phyloP scores from a whole-genome alignment of 164 flowering plant species.

The Chimonanthus praecox region DNA sequence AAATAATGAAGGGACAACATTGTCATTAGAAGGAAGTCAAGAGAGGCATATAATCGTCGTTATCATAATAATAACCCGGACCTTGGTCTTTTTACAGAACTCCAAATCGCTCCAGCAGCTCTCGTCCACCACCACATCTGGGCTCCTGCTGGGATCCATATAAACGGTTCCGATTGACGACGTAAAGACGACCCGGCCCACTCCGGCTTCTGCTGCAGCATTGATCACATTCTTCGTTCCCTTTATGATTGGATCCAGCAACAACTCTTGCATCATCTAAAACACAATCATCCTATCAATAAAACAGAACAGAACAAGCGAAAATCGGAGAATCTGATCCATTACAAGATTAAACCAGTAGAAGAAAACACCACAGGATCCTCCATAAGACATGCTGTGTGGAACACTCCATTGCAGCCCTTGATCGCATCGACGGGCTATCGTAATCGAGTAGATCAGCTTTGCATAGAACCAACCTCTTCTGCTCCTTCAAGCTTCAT shows the following conservation, averaged over 20 bases:
- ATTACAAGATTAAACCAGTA: neutral
- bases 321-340: neutral
- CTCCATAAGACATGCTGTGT: conserved; percentile 89
- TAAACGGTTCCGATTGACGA: conserved; percentile 88
- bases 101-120: conserved; percentile 97
- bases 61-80: conserved; percentile 3
- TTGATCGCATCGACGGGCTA: conserved; percentile 49
- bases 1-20: neutral
- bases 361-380: conserved; percentile 46
- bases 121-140: conserved; percentile 79
- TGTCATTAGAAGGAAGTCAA: neutral
- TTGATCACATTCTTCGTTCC: conserved; percentile 76
- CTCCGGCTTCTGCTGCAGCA: conserved; percentile 76
- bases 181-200: conserved; percentile 76
- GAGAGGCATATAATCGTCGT: neutral
- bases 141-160: conserved; percentile 79
- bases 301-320: neutral
- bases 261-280: conserved; percentile 38
- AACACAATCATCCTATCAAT: no score
- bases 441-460: conserved; percentile 78
- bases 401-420: conserved; percentile 91
- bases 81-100: conserved; percentile 92
- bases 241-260: conserved; percentile 85
- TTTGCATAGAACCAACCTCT: conserved; percentile 54
- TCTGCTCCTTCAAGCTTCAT: conserved; percentile 73